These are phyloP conservation scores for Apiospora marii DNA, from an alignment of 2,329 filamentous ascomycete genomes.

Conservation along the genomic window DNA sequence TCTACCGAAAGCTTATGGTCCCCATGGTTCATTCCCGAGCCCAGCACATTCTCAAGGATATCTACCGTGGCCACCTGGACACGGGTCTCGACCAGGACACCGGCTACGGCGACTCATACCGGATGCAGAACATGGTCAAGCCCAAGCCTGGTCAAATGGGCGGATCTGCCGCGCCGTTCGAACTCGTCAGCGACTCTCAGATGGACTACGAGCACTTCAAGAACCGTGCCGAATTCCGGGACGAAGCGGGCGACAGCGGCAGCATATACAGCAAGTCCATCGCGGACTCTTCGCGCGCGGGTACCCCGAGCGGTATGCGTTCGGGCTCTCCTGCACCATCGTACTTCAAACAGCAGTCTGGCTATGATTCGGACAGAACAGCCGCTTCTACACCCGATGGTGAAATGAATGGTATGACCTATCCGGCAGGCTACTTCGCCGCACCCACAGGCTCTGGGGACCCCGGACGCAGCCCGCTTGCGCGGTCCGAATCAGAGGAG, in stretches of 20 bases:
- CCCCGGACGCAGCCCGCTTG: conserved; percentile 22
- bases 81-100: conserved; percentile 67
- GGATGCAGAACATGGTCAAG: conserved; percentile 75
- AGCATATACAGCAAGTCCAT: conserved; percentile 65
- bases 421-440: conserved; percentile 19
- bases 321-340: conserved; percentile 24
- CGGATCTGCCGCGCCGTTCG: conserved; percentile 70
- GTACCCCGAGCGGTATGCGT: conserved; percentile 59
- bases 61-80: conserved; percentile 82
- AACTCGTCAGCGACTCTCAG: conserved; percentile 83
- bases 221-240: conserved; percentile 83
- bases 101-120: conserved; percentile 83
- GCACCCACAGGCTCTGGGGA: neutral
- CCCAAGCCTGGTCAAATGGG: conserved; percentile 49
- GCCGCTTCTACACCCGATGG: conserved; percentile 5
- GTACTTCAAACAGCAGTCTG: neutral
- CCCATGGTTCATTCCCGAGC: conserved; percentile 94
- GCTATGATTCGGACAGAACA: conserved; percentile 1
- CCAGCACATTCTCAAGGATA: conserved; percentile 80
- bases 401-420: conserved; percentile 1
- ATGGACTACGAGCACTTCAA: conserved; percentile 92
- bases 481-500: neutral
- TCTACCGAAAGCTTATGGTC: conserved; percentile 89
- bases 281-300: conserved; percentile 62
- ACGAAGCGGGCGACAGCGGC: conserved; percentile 77